Conservation (phyloP, 345 rosid species). For the Hibiscus tridactylites region DNA sequence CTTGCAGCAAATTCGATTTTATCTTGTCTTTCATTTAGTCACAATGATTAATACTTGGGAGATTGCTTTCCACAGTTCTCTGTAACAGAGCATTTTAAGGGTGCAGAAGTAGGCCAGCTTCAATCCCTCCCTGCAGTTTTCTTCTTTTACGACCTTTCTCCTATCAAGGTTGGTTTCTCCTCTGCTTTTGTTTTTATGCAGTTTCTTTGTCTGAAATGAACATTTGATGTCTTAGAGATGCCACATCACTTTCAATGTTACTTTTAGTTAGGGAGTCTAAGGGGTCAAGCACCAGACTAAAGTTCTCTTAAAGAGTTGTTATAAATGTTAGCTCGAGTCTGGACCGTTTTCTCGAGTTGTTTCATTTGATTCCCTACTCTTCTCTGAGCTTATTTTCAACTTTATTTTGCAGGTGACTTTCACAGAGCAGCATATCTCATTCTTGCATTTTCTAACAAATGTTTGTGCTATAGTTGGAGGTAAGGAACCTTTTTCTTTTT, state of each 20-base stretch:
- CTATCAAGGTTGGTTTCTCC: conserved; percentile 62
- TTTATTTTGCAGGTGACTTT: conserved; percentile 65
- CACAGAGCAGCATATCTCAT: conserved; percentile 67
- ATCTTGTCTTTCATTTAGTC: neutral
- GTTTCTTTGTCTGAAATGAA: neutral
- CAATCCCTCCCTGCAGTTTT: conserved; percentile 89
- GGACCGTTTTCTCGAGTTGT: neutral
- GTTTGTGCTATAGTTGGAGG: conserved; percentile 97
- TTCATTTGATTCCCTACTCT: neutral
- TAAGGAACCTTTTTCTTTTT: conserved; percentile 9
- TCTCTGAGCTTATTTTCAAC: neutral
- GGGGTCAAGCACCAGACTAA: neutral
- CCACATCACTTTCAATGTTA: neutral
- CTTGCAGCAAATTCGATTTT: neutral
- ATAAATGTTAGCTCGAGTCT: neutral
- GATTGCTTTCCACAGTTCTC: conserved; percentile 53
- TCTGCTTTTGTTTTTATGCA: neutral
- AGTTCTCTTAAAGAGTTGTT: neutral
- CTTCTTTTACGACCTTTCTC: conserved; percentile 98
- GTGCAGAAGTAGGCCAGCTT: conserved; percentile 53
- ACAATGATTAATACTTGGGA: conserved; percentile 10
- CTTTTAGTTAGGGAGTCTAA: neutral
- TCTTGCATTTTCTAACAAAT: conserved; percentile 85
- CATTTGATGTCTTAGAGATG: neutral
- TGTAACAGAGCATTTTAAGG: conserved; percentile 83